A percentile compares a stretch with the other conserved stretches of the same genome.
These are phyloP conservation scores for Scenedesmus sp. DNA, from an alignment of 163 green algal genomes.

Conservation along the genomic window DNA sequence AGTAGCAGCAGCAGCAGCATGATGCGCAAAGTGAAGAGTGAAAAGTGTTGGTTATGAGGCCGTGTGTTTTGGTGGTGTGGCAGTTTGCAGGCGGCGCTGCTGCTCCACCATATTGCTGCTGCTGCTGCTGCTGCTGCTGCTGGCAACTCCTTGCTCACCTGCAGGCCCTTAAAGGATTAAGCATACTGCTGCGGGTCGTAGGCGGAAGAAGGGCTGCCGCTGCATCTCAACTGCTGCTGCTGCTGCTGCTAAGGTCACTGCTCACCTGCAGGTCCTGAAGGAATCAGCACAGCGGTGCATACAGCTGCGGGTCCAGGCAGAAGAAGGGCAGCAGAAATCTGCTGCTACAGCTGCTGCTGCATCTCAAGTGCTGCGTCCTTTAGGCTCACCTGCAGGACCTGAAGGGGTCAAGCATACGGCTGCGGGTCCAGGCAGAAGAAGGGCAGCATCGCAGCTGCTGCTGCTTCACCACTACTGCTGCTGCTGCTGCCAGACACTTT, in stretches of 20 bases:
- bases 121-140: not conserved
- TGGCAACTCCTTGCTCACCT: slow-evolving; percentile 31
- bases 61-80: no score
- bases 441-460: slow-evolving; percentile 5
- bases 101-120: not conserved
- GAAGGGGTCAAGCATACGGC: slow-evolving; percentile 57
- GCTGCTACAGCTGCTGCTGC: not conserved
- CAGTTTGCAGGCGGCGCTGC: not conserved
- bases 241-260: no score
- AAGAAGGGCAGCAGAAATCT: slow-evolving; percentile 61
- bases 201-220: slow-evolving; percentile 75
- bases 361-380: not conserved
- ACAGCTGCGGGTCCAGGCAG: slow-evolving; percentile 69
- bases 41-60: no score
- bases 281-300: not conserved
- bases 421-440: slow-evolving; percentile 78
- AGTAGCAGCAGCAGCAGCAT: not conserved
- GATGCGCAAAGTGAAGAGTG: not conserved
- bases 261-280: no score
- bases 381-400: slow-evolving; percentile 61
- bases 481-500: not conserved
- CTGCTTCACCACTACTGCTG: not conserved
- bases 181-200: slow-evolving; percentile 70
- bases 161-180: slow-evolving; percentile 62
- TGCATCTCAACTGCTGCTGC: not conserved